Evolutionary conservation across 805 yeast genomes (phyloP).

Genomic region (Nematodospora valgi): DNA sequence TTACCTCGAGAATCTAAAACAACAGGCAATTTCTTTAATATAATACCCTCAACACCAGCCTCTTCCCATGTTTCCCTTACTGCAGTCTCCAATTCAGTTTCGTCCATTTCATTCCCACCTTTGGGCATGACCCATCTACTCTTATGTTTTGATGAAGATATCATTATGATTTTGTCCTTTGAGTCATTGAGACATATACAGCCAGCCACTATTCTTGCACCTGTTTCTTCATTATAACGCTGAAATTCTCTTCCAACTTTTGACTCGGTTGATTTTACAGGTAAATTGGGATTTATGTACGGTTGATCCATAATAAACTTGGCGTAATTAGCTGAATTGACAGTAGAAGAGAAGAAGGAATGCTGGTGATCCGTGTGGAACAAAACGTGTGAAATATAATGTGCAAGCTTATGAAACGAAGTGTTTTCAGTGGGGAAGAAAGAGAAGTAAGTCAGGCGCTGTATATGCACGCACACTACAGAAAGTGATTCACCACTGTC

Average conservation of each 20-base stretch:
- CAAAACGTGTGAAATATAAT: too few relatives aligned
- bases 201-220: conserved; percentile 92
- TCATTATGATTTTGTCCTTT: conserved; percentile 66
- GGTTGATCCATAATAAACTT: conserved; percentile 1
- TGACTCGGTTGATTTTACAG: conserved; percentile 18
- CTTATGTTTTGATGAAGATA: conserved; percentile 67
- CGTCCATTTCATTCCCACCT: conserved; percentile 93
- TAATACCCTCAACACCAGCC: conserved; percentile 78
- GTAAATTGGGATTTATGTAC: background rate
- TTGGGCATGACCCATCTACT: conserved; percentile 88
- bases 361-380: too few relatives aligned
- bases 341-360: too few relatives aligned
- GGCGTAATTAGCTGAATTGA: too few relatives aligned
- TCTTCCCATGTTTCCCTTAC: conserved; percentile 97
- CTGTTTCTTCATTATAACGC: conserved; percentile 54
- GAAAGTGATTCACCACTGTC: too few relatives aligned
- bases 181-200: conserved; percentile 67
- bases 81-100: conserved; percentile 56
- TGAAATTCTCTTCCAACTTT: conserved; percentile 61
- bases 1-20: conserved; percentile 54
- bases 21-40: conserved; percentile 55
- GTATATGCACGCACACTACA: too few relatives aligned
- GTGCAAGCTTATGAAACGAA: too few relatives aligned
- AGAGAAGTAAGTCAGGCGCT: too few relatives aligned
- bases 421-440: too few relatives aligned